Conservation (phyloP, 139 green algal species). For the Picochlorum sp. region DNA sequence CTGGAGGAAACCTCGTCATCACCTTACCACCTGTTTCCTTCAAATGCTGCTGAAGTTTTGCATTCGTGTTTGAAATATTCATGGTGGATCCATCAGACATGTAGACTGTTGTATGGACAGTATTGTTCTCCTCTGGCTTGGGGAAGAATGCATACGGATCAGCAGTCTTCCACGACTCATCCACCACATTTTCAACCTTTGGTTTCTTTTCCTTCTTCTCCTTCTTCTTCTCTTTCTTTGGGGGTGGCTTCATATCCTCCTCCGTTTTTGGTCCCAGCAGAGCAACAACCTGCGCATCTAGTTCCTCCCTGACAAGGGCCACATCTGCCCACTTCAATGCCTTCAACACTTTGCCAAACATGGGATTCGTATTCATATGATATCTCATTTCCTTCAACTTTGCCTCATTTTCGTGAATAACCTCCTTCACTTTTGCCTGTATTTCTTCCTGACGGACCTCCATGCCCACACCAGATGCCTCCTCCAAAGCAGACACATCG, state of each 20-base stretch:
- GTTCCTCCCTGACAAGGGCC: constrained; percentile 32
- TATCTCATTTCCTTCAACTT: constrained; percentile 66
- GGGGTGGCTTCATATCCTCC: constrained; percentile 45
- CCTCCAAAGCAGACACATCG: constrained; percentile 49
- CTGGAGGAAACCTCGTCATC: constrained; percentile 93
- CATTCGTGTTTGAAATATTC: constrained; percentile 76
- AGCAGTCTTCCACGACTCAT: constrained; percentile 21
- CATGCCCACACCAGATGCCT: constrained; percentile 69
- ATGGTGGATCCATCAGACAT: constrained; percentile 42
- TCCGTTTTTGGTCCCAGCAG: constrained; percentile 83
- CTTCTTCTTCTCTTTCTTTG: constrained; percentile 19
- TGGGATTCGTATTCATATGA: constrained; percentile 58
- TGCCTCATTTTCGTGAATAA: constrained; percentile 39
- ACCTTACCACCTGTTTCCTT: constrained; percentile 73
- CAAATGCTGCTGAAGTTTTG: constrained; percentile 73
- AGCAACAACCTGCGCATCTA: constrained; percentile 43
- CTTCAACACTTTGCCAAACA: constrained; percentile 46
- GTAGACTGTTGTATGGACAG: constrained; percentile 57
- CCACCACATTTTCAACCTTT: constrained; percentile 1
- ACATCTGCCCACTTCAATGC: constrained; percentile 77
- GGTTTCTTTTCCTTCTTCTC: constrained; percentile 2
- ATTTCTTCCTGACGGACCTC: constrained; percentile 66
- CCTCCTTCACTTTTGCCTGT: constrained; percentile 43
- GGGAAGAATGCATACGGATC: constrained; percentile 84
- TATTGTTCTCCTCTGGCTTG: constrained; percentile 73